These are phyloP conservation scores for Citrullus mucosospermus DNA, from an alignment of 306 rosid species.

Conservation along the genomic window DNA sequence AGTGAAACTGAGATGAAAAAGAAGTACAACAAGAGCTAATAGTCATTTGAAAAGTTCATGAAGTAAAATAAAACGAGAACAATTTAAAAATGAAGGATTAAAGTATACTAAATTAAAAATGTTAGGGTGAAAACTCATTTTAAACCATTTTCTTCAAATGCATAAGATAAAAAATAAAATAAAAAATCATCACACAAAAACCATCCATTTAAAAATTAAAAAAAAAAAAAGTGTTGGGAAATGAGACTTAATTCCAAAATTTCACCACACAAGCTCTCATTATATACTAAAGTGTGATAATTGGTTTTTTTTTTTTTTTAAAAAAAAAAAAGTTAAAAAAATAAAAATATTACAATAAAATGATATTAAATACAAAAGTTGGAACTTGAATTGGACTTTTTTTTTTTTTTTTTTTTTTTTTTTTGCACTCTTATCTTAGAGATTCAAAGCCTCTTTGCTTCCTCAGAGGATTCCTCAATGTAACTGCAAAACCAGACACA, in stretches of 20 bases:
- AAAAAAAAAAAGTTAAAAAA: neutral
- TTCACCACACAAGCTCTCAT: neutral
- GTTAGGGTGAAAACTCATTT: no score
- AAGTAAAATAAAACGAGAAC: no score
- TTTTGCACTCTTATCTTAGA: neutral
- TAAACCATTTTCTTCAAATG: neutral
- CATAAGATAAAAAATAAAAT: no score
- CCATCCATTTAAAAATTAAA: neutral
- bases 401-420: no score
- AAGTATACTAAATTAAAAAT: no score
- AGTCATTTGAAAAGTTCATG: no score
- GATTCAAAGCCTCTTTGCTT: neutral
- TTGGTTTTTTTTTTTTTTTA: neutral
- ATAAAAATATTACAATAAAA: neutral
- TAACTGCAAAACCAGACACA: constrained; percentile 1
- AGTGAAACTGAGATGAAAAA: no score
- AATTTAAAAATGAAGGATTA: no score
- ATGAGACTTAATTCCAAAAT: neutral
- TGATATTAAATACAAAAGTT: constrained; percentile 1
- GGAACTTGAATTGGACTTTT: neutral
- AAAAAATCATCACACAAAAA: neutral
- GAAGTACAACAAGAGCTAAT: no score
- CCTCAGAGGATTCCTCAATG: neutral
- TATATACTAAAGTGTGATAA: neutral
- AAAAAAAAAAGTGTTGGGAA: neutral